Evolutionary conservation across 345 rosid genomes (phyloP).

Genomic region (Tarenaya hassleriana): DNA sequence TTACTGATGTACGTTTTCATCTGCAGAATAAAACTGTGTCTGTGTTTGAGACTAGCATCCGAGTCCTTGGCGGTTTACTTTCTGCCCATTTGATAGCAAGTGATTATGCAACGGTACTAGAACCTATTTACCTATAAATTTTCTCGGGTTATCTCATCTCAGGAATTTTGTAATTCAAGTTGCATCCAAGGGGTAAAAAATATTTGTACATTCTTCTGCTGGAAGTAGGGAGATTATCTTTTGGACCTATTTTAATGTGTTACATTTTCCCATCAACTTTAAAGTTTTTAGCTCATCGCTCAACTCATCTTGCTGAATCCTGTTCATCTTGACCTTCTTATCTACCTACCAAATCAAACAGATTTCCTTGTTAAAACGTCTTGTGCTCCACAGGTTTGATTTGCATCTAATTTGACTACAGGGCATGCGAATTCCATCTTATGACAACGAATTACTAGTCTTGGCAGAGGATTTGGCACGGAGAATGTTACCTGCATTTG

Average conservation of each 20-base stretch:
- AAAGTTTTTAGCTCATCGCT: background rate
- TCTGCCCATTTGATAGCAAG: conserved; percentile 98
- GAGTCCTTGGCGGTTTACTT: conserved; percentile 95
- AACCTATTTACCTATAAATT: conserved; percentile 11
- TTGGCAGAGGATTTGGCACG: conserved; percentile 79
- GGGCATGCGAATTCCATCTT: conserved; percentile 87
- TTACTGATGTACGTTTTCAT: background rate
- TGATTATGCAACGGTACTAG: conserved; percentile 83
- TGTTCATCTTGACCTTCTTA: background rate
- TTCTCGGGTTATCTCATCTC: conserved; percentile 3
- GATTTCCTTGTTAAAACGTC: background rate
- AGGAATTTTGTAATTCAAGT: background rate
- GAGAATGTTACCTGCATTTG: conserved; percentile 93
- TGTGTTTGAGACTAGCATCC: conserved; percentile 80
- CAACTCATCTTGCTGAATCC: background rate
- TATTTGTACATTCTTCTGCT: conserved; percentile 9
- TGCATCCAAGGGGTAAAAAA: no score
- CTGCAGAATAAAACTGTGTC: conserved; percentile 97
- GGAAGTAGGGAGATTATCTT: background rate
- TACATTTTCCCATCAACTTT: background rate
- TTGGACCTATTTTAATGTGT: background rate
- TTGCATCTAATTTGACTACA: conserved; percentile 27
- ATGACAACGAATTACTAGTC: conserved; percentile 67
- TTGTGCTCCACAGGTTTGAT: conserved; percentile 4
- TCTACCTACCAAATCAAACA: background rate